These are phyloP conservation scores for Glycine soja DNA, from an alignment of 306 rosid species.

Conservation along the genomic window DNA sequence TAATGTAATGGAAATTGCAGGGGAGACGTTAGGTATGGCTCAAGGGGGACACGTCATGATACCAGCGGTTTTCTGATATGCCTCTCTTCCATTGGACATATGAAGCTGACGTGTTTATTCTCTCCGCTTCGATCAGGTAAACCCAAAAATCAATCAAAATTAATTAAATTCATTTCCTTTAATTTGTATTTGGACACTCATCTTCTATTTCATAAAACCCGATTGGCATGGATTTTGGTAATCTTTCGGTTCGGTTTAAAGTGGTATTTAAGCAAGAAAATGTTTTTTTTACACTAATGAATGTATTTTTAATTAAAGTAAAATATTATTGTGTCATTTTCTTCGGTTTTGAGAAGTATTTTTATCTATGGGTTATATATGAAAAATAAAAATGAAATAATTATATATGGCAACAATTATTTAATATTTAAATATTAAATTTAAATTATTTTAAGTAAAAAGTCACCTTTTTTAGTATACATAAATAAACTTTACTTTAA, in stretches of 20 bases:
- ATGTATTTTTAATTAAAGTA: too few relatives aligned
- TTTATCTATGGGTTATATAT: too few relatives aligned
- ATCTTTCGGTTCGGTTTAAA: not conserved
- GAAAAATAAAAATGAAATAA: not conserved
- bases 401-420: too few relatives aligned
- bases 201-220: not conserved
- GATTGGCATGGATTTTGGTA: too few relatives aligned
- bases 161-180: not conserved
- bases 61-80: constrained; percentile 39
- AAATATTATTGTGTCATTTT: not conserved
- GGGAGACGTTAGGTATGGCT: not conserved
- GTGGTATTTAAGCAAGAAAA: not conserved
- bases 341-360: not conserved
- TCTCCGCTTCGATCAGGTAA: not conserved
- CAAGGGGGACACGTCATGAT: constrained; percentile 50
- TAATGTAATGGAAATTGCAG: not conserved
- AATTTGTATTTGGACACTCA: too few relatives aligned
- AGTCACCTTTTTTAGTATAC: too few relatives aligned
- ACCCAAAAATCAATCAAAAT: not conserved
- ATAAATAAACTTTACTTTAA: too few relatives aligned
- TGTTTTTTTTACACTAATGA: not conserved
- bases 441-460: too few relatives aligned
- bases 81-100: constrained; percentile 33
- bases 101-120: not conserved
- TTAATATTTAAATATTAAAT: too few relatives aligned